Base-by-base conservation (phyloP, 768 basidiomycete species). In the Kwoniella shandongensis region DNA sequence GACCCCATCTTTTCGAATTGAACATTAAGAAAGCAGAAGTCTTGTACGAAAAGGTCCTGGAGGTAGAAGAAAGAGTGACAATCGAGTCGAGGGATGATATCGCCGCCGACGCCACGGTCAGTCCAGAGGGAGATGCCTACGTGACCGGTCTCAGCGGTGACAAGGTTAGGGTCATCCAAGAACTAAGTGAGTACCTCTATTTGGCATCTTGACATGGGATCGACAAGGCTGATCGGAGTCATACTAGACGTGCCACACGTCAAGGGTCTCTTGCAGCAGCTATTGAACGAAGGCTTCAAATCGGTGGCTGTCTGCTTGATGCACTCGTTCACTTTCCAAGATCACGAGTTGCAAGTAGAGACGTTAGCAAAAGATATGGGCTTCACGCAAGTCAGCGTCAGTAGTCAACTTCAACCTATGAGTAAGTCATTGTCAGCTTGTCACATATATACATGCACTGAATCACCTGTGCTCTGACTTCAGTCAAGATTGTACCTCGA, bases 221-320 rank as follows among this genome's bases (percentile, higher is more conserved):
- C 93, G 73, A 87, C 89, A 1, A 89, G 93, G 7, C 80, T 87
- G 41, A 48, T 66, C 4, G n/a, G 23, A 38, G 60, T 10, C 38
- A 32, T 2, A 29, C 30, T 51, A 85, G 88, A 91, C 69, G 69
- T 79, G n/a, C 77, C 77, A 10, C 67, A 64, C 4, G 81, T 89
- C 22, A 81, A 81, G 62, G 60, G 70, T 1, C 85, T 91, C 67
- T 81, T 97, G 2, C 78, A 87, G 69, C 78, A 78, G 22, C 80
- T 98, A 20, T 88, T 86, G 74, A 83, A 82, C 12, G 80, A 84
- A 22, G 94, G 91, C 3, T 89, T 88, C 68, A 86, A 88, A 20
- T 63, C 49, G 44, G 47, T 69, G 29, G 66, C 65, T 35, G 60
- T 73, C 23, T 69, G 65, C 7, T 64, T 73, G 49, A 62, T 65